Conservation (phyloP, 495 filamentous ascomycete species). For the Penicillium flavigenum region DNA sequence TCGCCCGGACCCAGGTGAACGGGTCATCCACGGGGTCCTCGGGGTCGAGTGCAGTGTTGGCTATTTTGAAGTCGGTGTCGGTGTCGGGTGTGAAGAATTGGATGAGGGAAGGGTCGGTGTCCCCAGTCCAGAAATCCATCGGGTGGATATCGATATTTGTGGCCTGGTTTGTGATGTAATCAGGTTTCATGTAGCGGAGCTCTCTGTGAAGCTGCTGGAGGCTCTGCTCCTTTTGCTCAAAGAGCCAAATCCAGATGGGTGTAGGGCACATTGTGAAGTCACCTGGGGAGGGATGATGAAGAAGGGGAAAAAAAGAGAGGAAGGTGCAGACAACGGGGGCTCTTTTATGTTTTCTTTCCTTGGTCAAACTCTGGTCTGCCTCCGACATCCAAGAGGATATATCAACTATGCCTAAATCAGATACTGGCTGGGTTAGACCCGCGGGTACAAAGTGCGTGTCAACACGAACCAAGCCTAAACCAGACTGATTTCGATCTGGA, state of each 20-base stretch:
- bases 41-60: not conserved
- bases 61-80: not conserved
- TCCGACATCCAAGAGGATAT: not conserved
- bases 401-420: not conserved
- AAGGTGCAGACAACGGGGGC: not conserved
- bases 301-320: not conserved
- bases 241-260: constrained; percentile 1
- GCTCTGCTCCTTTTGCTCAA: not conserved
- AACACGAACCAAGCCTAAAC: not conserved
- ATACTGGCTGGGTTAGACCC: not conserved
- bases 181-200: not conserved
- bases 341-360: not conserved
- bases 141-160: not conserved
- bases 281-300: not conserved
- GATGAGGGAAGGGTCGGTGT: not conserved
- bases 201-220: not conserved
- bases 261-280: not conserved
- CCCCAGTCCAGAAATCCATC: constrained; percentile 5
- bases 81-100: not conserved
- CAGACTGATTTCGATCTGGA: not conserved
- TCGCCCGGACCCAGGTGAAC: not conserved
- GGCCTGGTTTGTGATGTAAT: not conserved
- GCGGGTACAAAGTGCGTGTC: not conserved
- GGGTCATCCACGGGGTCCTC: not conserved
- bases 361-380: not conserved